These are phyloP conservation scores for Tillandsia fasciculata DNA, from an alignment of 176 grass and related monocot genomes.

Conservation along the genomic window DNA sequence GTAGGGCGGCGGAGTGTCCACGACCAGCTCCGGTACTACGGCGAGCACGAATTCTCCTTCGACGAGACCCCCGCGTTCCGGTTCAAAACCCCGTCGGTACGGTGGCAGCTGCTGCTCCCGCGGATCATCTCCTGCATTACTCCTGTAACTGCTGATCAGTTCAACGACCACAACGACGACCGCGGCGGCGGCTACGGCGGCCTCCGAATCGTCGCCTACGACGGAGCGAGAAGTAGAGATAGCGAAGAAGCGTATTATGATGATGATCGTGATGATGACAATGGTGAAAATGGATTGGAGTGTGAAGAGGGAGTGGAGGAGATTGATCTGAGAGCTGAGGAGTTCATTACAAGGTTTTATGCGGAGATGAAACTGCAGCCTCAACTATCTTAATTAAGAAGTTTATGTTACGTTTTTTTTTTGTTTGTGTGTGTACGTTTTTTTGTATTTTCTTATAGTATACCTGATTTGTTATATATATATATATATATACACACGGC, in stretches of 20 bases:
- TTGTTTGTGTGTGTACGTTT: not conserved
- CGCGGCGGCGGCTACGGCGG: too few species aligned
- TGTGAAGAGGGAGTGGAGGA: constrained; percentile 10
- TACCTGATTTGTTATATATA: not conserved
- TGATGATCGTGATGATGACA: not conserved
- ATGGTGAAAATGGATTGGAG: constrained; percentile 5
- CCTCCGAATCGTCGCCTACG: too few species aligned
- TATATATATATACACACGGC: too few species aligned
- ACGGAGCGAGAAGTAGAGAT: constrained; percentile 12
- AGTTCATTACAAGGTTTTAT: constrained; percentile 75
- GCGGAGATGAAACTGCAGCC: constrained; percentile 73
- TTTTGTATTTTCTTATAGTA: not conserved
- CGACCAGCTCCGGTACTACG: constrained; percentile 23
- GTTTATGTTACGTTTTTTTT: constrained; percentile 21
- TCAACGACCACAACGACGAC: constrained; percentile 33
- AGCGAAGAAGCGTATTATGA: constrained; percentile 2
- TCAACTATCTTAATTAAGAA: constrained; percentile 21
- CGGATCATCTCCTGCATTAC: constrained; percentile 61
- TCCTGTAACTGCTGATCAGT: constrained; percentile 18
- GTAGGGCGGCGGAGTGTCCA: not conserved
- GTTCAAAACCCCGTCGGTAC: constrained; percentile 47
- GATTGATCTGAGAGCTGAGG: constrained; percentile 69
- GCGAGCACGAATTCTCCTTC: constrained; percentile 82
- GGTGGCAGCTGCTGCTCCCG: constrained; percentile 49
- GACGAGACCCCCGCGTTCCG: constrained; percentile 71